These are phyloP conservation scores for Neonothopanus nambi DNA, from an alignment of 1,284 basidiomycete species.

Conservation along the genomic window DNA sequence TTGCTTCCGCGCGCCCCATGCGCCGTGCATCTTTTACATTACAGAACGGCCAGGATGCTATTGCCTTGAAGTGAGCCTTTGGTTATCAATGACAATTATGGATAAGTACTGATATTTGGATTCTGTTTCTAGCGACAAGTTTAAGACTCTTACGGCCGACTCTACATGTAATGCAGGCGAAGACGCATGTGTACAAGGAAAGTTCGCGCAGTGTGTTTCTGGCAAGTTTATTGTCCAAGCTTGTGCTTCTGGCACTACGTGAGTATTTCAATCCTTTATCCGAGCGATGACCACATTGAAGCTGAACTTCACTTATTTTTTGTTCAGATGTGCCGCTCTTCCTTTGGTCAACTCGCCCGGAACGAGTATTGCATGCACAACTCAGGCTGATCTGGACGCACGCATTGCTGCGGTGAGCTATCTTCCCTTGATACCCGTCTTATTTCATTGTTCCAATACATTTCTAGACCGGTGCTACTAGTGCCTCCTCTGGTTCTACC, in stretches of 20 bases:
- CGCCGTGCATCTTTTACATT: constrained; percentile 36
- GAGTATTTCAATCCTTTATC: constrained; percentile 22
- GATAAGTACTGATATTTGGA: constrained; percentile 14
- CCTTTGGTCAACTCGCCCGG: constrained; percentile 46
- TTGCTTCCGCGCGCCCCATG: constrained; percentile 38
- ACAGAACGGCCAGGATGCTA: constrained; percentile 40
- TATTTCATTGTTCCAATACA: constrained; percentile 7
- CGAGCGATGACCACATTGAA: constrained; percentile 39
- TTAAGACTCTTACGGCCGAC: constrained; percentile 39
- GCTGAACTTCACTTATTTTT: constrained; percentile 33
- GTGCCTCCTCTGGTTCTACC: background rate
- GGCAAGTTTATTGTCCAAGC: constrained; percentile 45
- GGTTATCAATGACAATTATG: constrained; percentile 2
- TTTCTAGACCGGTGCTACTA: constrained; percentile 15
- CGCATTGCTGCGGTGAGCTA: constrained; percentile 45
- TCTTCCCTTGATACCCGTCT: constrained; percentile 24
- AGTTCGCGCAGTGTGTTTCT: constrained; percentile 52
- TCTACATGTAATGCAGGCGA: constrained; percentile 47
- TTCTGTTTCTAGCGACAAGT: constrained; percentile 43
- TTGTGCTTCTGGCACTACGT: constrained; percentile 46
- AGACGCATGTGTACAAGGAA: constrained; percentile 44
- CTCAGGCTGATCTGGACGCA: constrained; percentile 36
- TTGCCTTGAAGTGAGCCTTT: constrained; percentile 49
- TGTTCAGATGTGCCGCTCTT: constrained; percentile 51
- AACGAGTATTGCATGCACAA: constrained; percentile 48